Evolutionary conservation across 2,329 filamentous ascomycete genomes (phyloP).

Genomic region (Sclerotinia nivalis): DNA sequence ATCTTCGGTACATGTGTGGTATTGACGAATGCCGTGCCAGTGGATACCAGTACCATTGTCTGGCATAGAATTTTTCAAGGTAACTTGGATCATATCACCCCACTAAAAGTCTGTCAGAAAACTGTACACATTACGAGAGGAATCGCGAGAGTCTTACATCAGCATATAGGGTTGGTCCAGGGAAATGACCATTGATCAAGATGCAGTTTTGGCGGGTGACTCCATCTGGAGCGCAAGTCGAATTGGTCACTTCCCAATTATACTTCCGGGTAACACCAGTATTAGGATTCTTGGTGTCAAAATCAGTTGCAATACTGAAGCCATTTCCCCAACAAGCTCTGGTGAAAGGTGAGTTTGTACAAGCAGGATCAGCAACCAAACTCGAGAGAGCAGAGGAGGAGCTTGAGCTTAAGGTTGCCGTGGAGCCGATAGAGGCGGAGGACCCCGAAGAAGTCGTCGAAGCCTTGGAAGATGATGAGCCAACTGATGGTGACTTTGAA

Average conservation of each 20-base stretch:
- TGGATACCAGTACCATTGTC: constrained; percentile 45
- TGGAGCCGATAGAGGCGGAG: not conserved
- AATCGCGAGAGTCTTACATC: constrained; percentile 16
- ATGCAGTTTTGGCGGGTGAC: constrained; percentile 51
- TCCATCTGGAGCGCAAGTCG: constrained; percentile 45
- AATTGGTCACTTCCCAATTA: constrained; percentile 34
- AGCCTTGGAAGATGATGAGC: constrained; percentile 2
- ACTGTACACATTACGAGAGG: too few relatives aligned
- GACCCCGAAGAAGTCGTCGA: constrained; percentile 12
- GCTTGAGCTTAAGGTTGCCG: constrained; percentile 6
- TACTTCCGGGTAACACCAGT: constrained; percentile 42
- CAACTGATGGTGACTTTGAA: not conserved
- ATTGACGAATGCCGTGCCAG: constrained; percentile 51
- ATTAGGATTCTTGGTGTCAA: constrained; percentile 36
- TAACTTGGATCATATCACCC: constrained; percentile 35
- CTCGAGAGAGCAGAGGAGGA: constrained; percentile 20
- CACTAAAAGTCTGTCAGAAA: constrained; percentile 28
- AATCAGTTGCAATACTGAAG: constrained; percentile 40
- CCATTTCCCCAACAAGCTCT: constrained; percentile 40
- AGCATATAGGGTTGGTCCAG: constrained; percentile 39
- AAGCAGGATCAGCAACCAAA: constrained; percentile 28
- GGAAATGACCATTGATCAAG: constrained; percentile 38
- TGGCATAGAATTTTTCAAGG: constrained; percentile 38
- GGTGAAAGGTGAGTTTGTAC: constrained; percentile 39
- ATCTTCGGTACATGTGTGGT: constrained; percentile 45